These are phyloP conservation scores for Ramicandelaber brevisporus DNA, from an alignment of 192 early-diverging fungal species.

Conservation along the genomic window DNA sequence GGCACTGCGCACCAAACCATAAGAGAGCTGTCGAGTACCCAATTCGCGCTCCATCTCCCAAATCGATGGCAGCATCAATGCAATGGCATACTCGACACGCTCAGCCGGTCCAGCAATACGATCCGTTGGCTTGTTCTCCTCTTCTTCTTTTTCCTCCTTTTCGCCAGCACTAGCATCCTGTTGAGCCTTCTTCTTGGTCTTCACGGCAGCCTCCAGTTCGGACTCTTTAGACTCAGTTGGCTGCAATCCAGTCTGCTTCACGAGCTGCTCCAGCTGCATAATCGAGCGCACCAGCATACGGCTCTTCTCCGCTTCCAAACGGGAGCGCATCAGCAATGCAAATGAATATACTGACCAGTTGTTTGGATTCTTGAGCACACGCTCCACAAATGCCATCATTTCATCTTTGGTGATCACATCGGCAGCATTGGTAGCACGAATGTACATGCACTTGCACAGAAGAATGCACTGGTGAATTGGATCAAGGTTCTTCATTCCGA, in stretches of 20 bases:
- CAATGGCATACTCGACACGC: constrained; percentile 56
- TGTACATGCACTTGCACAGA: constrained; percentile 71
- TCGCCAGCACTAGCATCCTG: too few species aligned
- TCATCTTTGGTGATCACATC: constrained; percentile 86
- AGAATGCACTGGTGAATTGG: constrained; percentile 73
- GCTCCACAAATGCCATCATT: constrained; percentile 81
- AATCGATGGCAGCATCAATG: constrained; percentile 58
- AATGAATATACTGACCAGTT: constrained; percentile 98
- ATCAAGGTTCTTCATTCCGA: constrained; percentile 37
- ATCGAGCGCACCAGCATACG: constrained; percentile 74
- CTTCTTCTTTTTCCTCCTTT: too few species aligned
- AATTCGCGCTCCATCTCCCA: constrained; percentile 94
- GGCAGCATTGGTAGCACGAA: constrained; percentile 81
- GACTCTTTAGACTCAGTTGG: too few species aligned
- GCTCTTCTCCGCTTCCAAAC: constrained; percentile 61
- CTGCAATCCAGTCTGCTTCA: constrained; percentile 48
- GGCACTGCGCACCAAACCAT: constrained; percentile 77
- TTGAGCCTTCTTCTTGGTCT: too few species aligned
- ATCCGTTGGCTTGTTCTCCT: too few species aligned
- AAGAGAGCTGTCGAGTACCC: constrained; percentile 47
- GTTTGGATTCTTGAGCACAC: constrained; percentile 76
- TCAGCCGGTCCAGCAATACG: constrained; percentile 27
- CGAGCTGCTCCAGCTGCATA: constrained; percentile 87
- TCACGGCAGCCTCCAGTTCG: constrained; percentile 1
- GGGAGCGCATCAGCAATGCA: constrained; percentile 70